Base-by-base conservation (phyloP, 257 asterid genomes). In the Solanum piurae region DNA sequence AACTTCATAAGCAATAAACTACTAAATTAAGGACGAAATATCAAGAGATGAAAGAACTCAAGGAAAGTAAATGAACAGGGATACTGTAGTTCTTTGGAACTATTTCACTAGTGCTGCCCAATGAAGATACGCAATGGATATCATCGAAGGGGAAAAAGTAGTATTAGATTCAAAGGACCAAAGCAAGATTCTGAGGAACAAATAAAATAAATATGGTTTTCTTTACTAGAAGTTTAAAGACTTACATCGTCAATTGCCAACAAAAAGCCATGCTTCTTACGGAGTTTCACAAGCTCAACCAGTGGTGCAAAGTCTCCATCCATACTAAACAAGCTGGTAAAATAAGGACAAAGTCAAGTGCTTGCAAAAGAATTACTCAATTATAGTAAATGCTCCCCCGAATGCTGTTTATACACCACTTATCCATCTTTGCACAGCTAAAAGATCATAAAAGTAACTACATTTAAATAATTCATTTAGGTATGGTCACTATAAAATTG, bases 301-400 rank as follows among this genome's bases (percentile, higher is more conserved):
- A 97, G 92, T 27, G 99, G 99, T 29, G 99, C 99, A 90, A 96
- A 96, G 92, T 96, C 99, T 87, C 99, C 99, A 88, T 97, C 99
- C 99, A 97, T 97, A 91, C 99, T 97, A 91, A 97, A 97, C 86
- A 97, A 91, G 90, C 99, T 97, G 93, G 80, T 85, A 90, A 62
- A 62, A 87, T 85, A 85, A 86, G 44, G 86, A 89, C 64, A 85
- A 86, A 58, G 71, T 58, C 60, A 82, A 76, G 86, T 31, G 82
- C 38, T 62, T 86, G 62, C 23, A 29, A 73, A 72, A 71, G 20
- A 69, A 86, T 10, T n/a, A 79, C 31, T 14, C 40, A 79, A 44
- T 27, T 16, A 80, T 80, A 20, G 25, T 29, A 80, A 80, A 29
- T 46, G 42, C 42, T 46, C 42, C 69, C 38, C 12, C 6, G 1